Evolutionary conservation across 306 rosid genomes (phyloP).

Genomic region (Dalbergia cochinchinensis): DNA sequence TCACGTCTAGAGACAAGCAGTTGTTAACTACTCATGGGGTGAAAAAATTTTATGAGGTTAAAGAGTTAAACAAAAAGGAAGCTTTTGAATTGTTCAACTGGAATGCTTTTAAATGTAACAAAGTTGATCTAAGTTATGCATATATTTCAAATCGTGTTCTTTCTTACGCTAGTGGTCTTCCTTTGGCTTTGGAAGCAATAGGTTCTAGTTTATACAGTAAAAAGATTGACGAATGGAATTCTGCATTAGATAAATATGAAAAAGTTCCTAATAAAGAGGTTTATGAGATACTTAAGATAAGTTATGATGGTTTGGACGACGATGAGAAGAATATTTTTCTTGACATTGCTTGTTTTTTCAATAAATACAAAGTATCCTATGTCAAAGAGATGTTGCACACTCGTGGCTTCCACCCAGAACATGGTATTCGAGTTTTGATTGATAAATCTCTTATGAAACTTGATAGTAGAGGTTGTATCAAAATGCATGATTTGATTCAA

Average conservation of each 20-base stretch:
- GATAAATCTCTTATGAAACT: constrained; percentile 19
- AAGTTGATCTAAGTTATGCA: not conserved
- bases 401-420: not conserved
- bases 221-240: constrained; percentile 4
- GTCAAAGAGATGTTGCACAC: constrained; percentile 2
- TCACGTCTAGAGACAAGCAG: constrained; percentile 1
- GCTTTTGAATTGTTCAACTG: constrained; percentile 2
- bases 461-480: not conserved
- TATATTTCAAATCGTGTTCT: not conserved
- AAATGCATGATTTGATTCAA: constrained; percentile 14
- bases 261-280: not conserved
- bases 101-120: not conserved
- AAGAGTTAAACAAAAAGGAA: not conserved
- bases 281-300: constrained; percentile 16
- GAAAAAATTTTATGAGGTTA: not conserved
- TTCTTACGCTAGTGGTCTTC: not conserved
- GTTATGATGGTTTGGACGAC: constrained; percentile 34
- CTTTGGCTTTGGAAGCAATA: constrained; percentile 20
- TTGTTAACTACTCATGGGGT: not conserved
- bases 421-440: not conserved
- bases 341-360: constrained; percentile 31
- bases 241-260: constrained; percentile 24
- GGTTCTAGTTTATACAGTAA: constrained; percentile 21
- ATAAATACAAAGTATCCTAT: not conserved
- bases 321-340: constrained; percentile 33